These are phyloP conservation scores for Fraxinus xanthoxyloides DNA, from an alignment of 305 asterid genomes.

Conservation along the genomic window DNA sequence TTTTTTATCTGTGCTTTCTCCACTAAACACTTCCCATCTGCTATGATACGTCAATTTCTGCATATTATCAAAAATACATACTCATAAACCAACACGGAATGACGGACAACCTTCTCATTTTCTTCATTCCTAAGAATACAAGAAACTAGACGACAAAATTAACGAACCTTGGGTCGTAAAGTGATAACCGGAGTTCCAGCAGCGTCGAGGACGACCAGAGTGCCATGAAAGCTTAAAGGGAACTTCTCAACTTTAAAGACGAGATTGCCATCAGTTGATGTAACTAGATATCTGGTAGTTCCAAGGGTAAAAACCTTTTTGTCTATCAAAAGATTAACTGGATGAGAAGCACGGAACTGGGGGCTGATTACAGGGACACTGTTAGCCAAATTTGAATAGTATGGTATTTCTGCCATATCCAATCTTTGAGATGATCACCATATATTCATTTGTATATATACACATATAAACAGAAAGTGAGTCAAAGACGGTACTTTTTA, in stretches of 20 bases:
- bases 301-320: background rate
- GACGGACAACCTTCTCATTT: too few relatives aligned
- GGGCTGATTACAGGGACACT: constrained; percentile 11
- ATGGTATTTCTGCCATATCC: background rate
- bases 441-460: background rate
- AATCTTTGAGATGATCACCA: background rate
- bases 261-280: constrained; percentile 20
- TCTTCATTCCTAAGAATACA: too few relatives aligned
- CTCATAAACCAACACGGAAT: too few relatives aligned
- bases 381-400: background rate
- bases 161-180: constrained; percentile 24
- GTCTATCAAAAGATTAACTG: constrained; percentile 16
- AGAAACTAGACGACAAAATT: background rate
- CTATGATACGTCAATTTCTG: constrained; percentile 22
- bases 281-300: constrained; percentile 4
- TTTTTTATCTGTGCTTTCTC: constrained; percentile 25
- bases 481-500: background rate
- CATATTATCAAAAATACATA: background rate
- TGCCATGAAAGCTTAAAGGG: constrained; percentile 15
- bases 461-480: background rate
- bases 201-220: constrained; percentile 19
- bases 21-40: constrained; percentile 40
- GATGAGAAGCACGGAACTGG: constrained; percentile 7
- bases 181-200: constrained; percentile 25
- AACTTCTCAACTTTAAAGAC: constrained; percentile 25